Evolutionary conservation across 306 rosid species (phyloP), one percentile per base, ranked within the genome.

Genomic region (Fagus crenata): DNA sequence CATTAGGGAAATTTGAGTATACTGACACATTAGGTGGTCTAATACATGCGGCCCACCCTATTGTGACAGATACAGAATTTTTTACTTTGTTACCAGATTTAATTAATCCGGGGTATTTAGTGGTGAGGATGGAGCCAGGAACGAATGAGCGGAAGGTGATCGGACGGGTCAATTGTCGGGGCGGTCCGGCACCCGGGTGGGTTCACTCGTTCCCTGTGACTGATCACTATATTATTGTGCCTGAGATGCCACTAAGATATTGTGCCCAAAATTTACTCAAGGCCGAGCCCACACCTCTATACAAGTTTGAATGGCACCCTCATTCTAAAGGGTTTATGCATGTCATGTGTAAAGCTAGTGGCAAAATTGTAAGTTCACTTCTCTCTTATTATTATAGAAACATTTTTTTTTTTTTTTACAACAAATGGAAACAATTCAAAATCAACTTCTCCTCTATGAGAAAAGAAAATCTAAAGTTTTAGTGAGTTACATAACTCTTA

Each of bases 291-390:
- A 88, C 97, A 8, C 97, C 99, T 0, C 81, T 90, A 64, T 95
- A 95, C 82, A 95, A 95, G 89, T 95, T 95, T 59, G 60, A 84
- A 81, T 95, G 99, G 99, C 92, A 89, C 74, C 97, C 99, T 31
- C 75, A 90, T 6, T 88, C 86, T 1, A 95, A 87, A 81, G 99
- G 75, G 11, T 95, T 83, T 43, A 14, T 90, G 78, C 99, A 95
- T 80, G 87, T 87, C 40, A 85, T 95, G 96, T 92, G 97, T 89
- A 95, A 86, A 86, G 86, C 83, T 5, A 95, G 90, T 72, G 97
- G 97, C 54, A 90, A 87, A 2, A 79, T 90, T 67, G 99, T 90
- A 85, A 79, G 95, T 78, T 17, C 1, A 15, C 49, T 6, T 1
- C 49, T 42, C 17, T 54, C 61, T 31, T 67, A 51, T 40, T 35